phyloP scores from a whole-genome alignment of 495 filamentous ascomycete genomes.

The Aspergillus steynii region DNA sequence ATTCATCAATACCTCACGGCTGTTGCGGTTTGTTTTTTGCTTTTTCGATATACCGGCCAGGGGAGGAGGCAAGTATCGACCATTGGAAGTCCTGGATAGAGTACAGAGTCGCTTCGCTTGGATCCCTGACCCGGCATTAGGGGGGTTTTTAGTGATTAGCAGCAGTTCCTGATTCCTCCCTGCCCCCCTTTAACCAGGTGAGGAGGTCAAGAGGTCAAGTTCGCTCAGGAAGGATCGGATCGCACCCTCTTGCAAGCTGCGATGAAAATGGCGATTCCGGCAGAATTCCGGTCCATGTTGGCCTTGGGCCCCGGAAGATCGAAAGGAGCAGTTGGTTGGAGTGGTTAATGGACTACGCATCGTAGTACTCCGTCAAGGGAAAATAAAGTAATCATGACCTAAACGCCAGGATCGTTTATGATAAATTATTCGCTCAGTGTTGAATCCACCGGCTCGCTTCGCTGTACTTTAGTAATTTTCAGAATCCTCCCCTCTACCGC shows the following conservation, averaged over 20 bases:
- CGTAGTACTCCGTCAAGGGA: neutral
- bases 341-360: no score
- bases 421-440: neutral
- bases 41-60: neutral
- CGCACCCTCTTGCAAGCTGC: neutral
- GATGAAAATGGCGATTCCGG: neutral
- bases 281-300: neutral
- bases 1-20: neutral
- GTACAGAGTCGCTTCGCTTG: neutral
- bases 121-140: neutral
- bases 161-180: neutral
- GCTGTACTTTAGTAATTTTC: neutral
- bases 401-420: neutral
- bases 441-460: neutral
- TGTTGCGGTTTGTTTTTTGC: neutral
- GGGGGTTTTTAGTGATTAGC: neutral
- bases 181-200: neutral
- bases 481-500: neutral
- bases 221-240: neutral
- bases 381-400: slow-evolving; percentile 7
- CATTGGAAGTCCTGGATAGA: neutral
- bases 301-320: neutral
- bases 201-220: neutral
- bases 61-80: neutral
- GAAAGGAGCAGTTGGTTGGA: neutral